Conservation (phyloP, 2,329 filamentous ascomycete genomes). For the Alternaria sp. region DNA sequence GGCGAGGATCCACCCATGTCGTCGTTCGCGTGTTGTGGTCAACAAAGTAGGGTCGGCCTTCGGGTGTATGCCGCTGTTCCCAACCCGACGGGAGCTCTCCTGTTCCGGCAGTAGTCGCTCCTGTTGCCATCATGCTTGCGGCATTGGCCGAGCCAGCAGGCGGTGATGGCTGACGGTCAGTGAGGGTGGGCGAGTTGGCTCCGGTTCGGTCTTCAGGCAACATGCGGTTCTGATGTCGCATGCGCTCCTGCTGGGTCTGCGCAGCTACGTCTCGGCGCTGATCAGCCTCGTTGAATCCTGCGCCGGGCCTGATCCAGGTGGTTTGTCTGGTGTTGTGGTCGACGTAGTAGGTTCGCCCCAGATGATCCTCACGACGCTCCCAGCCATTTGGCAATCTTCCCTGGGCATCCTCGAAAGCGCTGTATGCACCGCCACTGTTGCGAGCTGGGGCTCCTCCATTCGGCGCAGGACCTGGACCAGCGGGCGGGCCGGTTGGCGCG, state of each 20-base stretch:
- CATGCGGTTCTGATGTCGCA: constrained; percentile 93
- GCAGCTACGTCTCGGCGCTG: constrained; percentile 83
- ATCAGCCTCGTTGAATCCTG: constrained; percentile 76
- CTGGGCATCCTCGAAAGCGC: constrained; percentile 95
- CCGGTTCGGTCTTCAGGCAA: constrained; percentile 95
- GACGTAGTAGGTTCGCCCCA: constrained; percentile 96
- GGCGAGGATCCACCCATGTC: constrained; percentile 96
- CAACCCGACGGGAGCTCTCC: constrained; percentile 94
- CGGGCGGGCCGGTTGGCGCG: constrained; percentile 57
- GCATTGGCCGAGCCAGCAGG: constrained; percentile 60
- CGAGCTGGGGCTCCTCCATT: constrained; percentile 56
- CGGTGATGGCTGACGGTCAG: constrained; percentile 58
- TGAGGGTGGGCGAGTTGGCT: constrained; percentile 84
- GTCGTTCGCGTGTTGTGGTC: constrained; percentile 98
- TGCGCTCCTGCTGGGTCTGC: constrained; percentile 89
- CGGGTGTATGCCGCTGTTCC: constrained; percentile 95
- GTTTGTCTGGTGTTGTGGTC: constrained; percentile 97
- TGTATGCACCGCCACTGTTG: constrained; percentile 62
- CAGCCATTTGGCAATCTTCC: constrained; percentile 91
- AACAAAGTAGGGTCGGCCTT: constrained; percentile 95
- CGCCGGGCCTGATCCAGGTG: constrained; percentile 92
- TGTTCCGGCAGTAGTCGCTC: constrained; percentile 90
- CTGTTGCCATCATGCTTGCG: constrained; percentile 91
- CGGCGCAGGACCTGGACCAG: constrained; percentile 29
- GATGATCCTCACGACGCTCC: constrained; percentile 94